A percentile compares a stretch with the other conserved stretches of the same genome.
These are phyloP conservation scores for Telopea speciosissima DNA, from an alignment of 177 flowering plant species.

Conservation along the genomic window DNA sequence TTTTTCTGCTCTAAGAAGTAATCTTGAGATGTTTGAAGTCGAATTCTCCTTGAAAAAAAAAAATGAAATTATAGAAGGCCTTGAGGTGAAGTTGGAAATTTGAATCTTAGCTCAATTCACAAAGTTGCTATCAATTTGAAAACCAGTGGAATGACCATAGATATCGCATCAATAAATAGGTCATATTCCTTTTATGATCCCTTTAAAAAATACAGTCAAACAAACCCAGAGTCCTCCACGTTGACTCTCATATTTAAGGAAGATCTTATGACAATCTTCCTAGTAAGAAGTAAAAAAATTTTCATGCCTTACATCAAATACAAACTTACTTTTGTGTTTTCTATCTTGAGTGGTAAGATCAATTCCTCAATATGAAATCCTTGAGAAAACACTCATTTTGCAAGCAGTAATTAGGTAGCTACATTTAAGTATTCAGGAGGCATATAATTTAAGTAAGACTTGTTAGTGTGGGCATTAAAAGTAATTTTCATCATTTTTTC, in stretches of 20 bases:
- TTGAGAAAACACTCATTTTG: not conserved
- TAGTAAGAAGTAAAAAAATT: slow-evolving; percentile 23
- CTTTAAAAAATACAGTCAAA: slow-evolving; percentile 11
- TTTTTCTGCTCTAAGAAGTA: slow-evolving; percentile 44
- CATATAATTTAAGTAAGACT: too few species aligned
- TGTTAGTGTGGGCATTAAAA: too few species aligned
- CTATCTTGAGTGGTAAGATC: not conserved
- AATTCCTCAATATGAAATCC: not conserved
- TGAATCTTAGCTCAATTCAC: too few species aligned
- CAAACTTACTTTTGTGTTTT: not conserved
- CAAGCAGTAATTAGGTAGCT: too few species aligned
- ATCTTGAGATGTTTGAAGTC: slow-evolving; percentile 51
- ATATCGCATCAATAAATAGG: slow-evolving; percentile 13
- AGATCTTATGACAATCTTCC: slow-evolving; percentile 16
- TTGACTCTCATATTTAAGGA: slow-evolving; percentile 7
- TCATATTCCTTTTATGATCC: slow-evolving; percentile 14
- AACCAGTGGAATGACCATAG: slow-evolving; percentile 5
- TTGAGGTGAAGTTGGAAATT: slow-evolving; percentile 18
- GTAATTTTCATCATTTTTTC: too few species aligned
- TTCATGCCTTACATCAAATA: not conserved
- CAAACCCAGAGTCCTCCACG: slow-evolving; percentile 8
- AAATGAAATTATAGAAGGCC: slow-evolving; percentile 34
- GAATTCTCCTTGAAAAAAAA: slow-evolving; percentile 31
- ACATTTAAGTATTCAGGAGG: too few species aligned
- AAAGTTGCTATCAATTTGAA: too few species aligned